Base-by-base conservation (phyloP, 495 filamentous ascomycete species). In the Tirmania nivea region DNA sequence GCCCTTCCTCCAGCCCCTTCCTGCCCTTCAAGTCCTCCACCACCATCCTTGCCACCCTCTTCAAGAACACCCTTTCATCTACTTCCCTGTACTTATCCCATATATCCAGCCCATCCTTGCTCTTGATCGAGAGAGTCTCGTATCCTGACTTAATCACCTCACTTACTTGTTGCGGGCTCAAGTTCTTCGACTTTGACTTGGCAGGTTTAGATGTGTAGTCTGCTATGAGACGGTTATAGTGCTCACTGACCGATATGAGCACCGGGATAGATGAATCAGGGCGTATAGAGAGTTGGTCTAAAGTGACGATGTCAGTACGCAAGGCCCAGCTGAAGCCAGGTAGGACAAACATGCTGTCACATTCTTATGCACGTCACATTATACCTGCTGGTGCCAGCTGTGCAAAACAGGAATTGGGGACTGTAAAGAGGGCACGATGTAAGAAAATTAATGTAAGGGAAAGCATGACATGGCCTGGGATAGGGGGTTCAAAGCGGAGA, bases 101-200 rank as follows among this genome's bases (percentile, higher is more conserved):
- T 19, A 74, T 75, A 66, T 84, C 87, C 56, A 93, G 62, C 60
- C 87, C 86, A 59, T 80, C 84, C 34, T 60, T 56, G 8, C 51
- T 54, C 48, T 50, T 50, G 52, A 96, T 85, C 55, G 78, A 85
- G 60, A 97, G 69, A 39, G 84, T 92, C 67, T 97, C 90, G 62
- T 94, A 96, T 0, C 90, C 90, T 64, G 87, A 81, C 70, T 90
- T 92, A 61, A 97, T 95, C 51, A 95, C 84, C 55, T 81, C 81
- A 36, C 79, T 80, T 14, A 97, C 85, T 67, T 95, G 84, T 10
- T 77, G 69, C 25, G 85, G 88, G 50, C 82, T 86, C 34, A 95
- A 66, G 56, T 81, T 73, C 63, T 77, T 80, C 58, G 73, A 68
- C 61, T 67, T 62, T 39, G 65, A 49, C 49, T 65, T 65, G 39